Evolutionary conservation across 352 stramenopile genomes (phyloP), one percentile per base, ranked within the genome.

Genomic region (Thalassiosira mediterranea): DNA sequence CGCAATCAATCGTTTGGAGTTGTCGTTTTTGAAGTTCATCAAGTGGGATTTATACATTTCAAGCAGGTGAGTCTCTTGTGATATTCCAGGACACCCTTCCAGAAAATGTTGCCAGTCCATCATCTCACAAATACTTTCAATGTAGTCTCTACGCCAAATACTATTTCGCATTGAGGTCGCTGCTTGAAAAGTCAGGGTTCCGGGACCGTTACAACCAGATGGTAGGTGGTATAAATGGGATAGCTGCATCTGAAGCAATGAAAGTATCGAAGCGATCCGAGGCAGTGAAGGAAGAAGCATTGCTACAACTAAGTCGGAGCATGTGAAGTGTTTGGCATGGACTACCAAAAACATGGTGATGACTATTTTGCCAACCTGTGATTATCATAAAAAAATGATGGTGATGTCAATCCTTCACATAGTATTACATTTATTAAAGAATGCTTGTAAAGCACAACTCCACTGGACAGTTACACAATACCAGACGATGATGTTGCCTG

Each of bases 41-140:
- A 96, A 98, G 78, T 99, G 97, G 96, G 95, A 99, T 77, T 89
- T 99, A 19, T 99, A 98, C 83, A 98, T 98, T 83, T 98, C 95
- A 3, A 89, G 80, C 67, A 85, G 61, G 68, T 84, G 44, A 63
- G 62, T 58, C 49, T n/a, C n/a, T n/a, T n/a, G n/a, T n/a, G n/a
- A n/a, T n/a, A n/a, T n/a, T n/a, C n/a, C n/a, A n/a, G n/a, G n/a
- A n/a, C n/a, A n/a, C n/a, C n/a, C n/a, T n/a, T n/a, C n/a, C n/a
- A n/a, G n/a, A n/a, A n/a, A n/a, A n/a, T n/a, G n/a, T n/a, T n/a
- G n/a, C n/a, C n/a, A n/a, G n/a, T n/a, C n/a, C n/a, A n/a, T n/a
- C n/a, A n/a, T n/a, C n/a, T n/a, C n/a, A n/a, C n/a, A n/a, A n/a
- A n/a, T n/a, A n/a, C n/a, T n/a, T 58, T 31, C 28, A 46, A 19